phyloP scores from a whole-genome alignment of 192 early-diverging fungal genomes.

The Coemansia sp. region DNA sequence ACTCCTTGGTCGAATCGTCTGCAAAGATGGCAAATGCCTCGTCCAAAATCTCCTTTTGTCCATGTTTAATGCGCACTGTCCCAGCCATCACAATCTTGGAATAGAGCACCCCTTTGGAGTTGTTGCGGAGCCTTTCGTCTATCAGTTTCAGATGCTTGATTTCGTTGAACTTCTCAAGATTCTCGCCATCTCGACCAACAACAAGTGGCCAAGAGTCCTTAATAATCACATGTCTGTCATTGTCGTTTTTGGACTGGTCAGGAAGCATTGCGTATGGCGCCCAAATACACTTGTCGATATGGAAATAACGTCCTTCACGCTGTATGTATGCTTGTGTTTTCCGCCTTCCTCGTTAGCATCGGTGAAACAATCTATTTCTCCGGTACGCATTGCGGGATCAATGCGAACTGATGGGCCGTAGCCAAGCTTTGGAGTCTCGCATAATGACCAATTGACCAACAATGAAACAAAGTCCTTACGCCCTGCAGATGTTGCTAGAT shows the following conservation, averaged over 20 bases:
- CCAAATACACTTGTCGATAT: neutral
- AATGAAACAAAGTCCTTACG: neutral
- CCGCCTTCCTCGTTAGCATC: neutral
- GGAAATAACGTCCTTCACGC: neutral
- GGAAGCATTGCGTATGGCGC: slow-evolving; percentile 18
- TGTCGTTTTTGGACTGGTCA: neutral
- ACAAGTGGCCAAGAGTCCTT: neutral
- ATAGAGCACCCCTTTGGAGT: too few species aligned
- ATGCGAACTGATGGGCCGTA: slow-evolving; percentile 1
- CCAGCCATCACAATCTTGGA: too few species aligned
- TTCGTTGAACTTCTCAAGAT: too few species aligned
- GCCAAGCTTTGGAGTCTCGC: slow-evolving; percentile 6
- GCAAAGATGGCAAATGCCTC: too few species aligned
- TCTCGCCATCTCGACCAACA: too few species aligned
- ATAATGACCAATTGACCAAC: slow-evolving; percentile 16
- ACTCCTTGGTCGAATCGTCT: too few species aligned
- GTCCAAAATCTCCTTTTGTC: too few species aligned
- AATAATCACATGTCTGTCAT: neutral
- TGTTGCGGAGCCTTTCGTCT: too few species aligned
- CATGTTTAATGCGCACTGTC: too few species aligned
- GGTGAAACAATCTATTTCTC: neutral
- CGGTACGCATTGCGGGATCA: too few species aligned
- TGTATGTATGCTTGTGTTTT: neutral
- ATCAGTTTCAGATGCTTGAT: too few species aligned
- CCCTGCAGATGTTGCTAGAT: neutral